Evolutionary conservation across 345 rosid species (phyloP).

Genomic region (Euphorbia lathyris): DNA sequence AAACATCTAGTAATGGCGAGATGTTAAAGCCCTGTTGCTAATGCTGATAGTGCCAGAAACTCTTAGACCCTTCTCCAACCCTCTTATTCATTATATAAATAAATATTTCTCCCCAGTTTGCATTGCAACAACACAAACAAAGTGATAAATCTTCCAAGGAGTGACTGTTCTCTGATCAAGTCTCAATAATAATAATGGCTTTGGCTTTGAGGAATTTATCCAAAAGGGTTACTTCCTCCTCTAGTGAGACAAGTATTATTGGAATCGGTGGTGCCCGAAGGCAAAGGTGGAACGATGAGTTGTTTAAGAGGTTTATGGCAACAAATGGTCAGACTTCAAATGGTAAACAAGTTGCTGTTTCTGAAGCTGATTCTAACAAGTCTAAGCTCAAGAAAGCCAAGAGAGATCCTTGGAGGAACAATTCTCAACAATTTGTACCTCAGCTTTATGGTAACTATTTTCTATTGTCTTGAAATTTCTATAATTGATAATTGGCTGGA

Average conservation of each 20-base stretch:
- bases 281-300: constrained; percentile 23
- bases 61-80: constrained; percentile 44
- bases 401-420: constrained; percentile 53
- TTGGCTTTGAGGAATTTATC: constrained; percentile 50
- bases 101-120: not conserved
- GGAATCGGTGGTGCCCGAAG: constrained; percentile 19
- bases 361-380: constrained; percentile 32
- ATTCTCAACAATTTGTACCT: constrained; percentile 44
- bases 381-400: constrained; percentile 44
- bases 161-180: too few species aligned
- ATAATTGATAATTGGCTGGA: too few species aligned
- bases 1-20: constrained; percentile 17
- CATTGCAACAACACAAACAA: not conserved
- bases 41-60: constrained; percentile 30
- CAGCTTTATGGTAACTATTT: constrained; percentile 42
- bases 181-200: too few species aligned
- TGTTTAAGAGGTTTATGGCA: constrained; percentile 41
- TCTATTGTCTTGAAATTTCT: too few species aligned
- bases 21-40: not conserved
- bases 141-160: too few species aligned
- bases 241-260: constrained; percentile 14
- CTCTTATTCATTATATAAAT: constrained; percentile 27
- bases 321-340: constrained; percentile 26
- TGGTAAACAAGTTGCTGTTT: constrained; percentile 43
- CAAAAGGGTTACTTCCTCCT: constrained; percentile 30